phyloP scores from a whole-genome alignment of 306 rosid species.

The Alnus glutinosa region DNA sequence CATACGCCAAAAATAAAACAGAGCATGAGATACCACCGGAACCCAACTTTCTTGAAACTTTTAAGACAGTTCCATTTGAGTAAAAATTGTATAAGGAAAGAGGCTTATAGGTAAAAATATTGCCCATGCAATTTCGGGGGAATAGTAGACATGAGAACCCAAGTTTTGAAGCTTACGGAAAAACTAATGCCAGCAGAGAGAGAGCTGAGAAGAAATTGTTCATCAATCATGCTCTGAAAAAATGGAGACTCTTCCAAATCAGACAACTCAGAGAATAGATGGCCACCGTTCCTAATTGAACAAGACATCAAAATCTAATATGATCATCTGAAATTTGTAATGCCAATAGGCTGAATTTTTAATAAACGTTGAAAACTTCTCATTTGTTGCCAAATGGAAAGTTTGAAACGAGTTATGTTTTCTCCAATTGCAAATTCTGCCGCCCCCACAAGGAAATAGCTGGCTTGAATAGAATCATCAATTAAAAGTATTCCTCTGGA shows the following conservation, averaged over 20 bases:
- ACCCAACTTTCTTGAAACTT: too few relatives aligned
- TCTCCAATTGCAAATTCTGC: slow-evolving; percentile 38
- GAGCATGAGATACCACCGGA: too few relatives aligned
- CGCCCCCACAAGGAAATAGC: slow-evolving; percentile 41
- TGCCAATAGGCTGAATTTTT: slow-evolving; percentile 14
- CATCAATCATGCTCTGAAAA: background rate
- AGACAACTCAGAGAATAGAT: background rate
- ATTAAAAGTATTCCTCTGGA: slow-evolving; percentile 28
- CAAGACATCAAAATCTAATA: background rate
- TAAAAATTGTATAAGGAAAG: too few relatives aligned
- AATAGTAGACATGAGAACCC: background rate
- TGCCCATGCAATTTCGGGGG: too few relatives aligned
- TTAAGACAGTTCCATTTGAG: too few relatives aligned
- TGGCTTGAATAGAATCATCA: slow-evolving; percentile 42
- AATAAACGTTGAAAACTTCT: slow-evolving; percentile 39
- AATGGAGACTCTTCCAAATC: background rate
- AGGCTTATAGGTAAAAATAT: too few relatives aligned
- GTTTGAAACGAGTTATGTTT: slow-evolving; percentile 38
- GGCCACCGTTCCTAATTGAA: background rate
- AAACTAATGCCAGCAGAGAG: background rate
- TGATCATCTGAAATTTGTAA: slow-evolving; percentile 6
- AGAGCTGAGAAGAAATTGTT: background rate
- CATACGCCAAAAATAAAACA: too few relatives aligned
- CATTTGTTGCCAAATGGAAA: slow-evolving; percentile 41
- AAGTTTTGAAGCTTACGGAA: too few relatives aligned